Percentiles rank a stretch among this genome's conserved stretches.
Conservation (phyloP, 1,284 basidiomycete genomes). For the Irpex lacteus region DNA sequence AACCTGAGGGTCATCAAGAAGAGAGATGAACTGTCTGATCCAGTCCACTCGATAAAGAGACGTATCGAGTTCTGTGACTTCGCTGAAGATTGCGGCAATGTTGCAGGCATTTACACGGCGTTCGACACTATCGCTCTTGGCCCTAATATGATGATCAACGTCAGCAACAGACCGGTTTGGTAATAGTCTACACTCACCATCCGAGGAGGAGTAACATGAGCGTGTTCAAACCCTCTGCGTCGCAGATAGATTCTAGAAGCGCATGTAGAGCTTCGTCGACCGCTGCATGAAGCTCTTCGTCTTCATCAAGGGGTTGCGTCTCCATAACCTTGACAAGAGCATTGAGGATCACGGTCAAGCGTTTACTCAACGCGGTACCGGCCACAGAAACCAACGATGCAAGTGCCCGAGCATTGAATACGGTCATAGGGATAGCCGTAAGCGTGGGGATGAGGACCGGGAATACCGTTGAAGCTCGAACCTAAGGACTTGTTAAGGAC, state of each 20-base stretch:
- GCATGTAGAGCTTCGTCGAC: conserved; percentile 76
- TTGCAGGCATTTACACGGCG: conserved; percentile 79
- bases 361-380: conserved; percentile 83
- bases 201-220: conserved; percentile 88
- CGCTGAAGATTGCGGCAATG: conserved; percentile 80
- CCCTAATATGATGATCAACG: conserved; percentile 43
- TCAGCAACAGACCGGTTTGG: conserved; percentile 9
- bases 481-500: conserved; percentile 39
- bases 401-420: conserved; percentile 94
- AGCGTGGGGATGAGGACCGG: conserved; percentile 96
- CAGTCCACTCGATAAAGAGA: conserved; percentile 90
- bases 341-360: conserved; percentile 73
- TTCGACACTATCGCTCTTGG: conserved; percentile 67
- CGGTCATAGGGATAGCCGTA: conserved; percentile 86
- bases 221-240: conserved; percentile 84
- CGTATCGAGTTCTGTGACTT: conserved; percentile 76
- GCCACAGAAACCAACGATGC: conserved; percentile 92
- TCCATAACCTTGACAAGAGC: conserved; percentile 70
- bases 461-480: conserved; percentile 93
- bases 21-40: conserved; percentile 88
- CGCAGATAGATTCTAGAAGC: conserved; percentile 74
- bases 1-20: conserved; percentile 79
- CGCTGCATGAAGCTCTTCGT: conserved; percentile 71
- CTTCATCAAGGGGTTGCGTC: conserved; percentile 56
- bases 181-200: conserved; percentile 54